Evolutionary conservation across 805 yeast genomes (phyloP), one percentile per base, ranked within the genome.

Genomic region (Yarrowia bubula): DNA sequence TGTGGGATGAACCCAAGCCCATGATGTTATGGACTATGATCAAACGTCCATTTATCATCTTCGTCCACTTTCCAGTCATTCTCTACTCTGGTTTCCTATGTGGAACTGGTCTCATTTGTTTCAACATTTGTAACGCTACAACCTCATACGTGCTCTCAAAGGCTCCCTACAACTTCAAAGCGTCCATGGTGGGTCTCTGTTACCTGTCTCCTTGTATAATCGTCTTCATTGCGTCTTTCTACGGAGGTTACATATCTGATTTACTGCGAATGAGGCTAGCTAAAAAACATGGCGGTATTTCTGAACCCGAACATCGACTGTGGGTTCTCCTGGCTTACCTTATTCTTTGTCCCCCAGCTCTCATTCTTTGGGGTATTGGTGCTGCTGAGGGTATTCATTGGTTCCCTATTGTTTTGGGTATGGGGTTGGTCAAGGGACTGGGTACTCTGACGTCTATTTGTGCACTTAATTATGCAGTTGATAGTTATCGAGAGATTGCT

Each of bases 361-460:
- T 81, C 31, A 77, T 82, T 65, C 76, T 83, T 3, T 83, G 83
- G 80, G 86, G 86, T 57, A 79, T 82, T 51, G 85, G 84, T 33
- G 83, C 84, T 0, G 76, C 78, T 53, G 77, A 80, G 58, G 78
- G 74, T 11, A 72, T 77, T 7, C 81, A 81, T 53, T 83, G 86
- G 85, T 74, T 81, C 66, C 78, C 81, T 14, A 71, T 78, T 11
- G 78, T 79, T 35, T 72, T 75, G 62, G 84, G 83, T 4, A 74
- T 81, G 69, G 86, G 85, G 4, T 69, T 80, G 14, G 71, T 81
- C 60, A 80, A 33, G 13, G 43, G 43, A 84, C 84, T 9, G 71
- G 79, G 42, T 76, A 81, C 71, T 71, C 79, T 66, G 75, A 80
- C 66, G 82, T 82, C 2, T 2, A 76, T 80, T 65, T 79, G 77